Base-by-base conservation (phyloP, 2,329 filamentous ascomycete species). In the Colletotrichum ledebouriae region DNA sequence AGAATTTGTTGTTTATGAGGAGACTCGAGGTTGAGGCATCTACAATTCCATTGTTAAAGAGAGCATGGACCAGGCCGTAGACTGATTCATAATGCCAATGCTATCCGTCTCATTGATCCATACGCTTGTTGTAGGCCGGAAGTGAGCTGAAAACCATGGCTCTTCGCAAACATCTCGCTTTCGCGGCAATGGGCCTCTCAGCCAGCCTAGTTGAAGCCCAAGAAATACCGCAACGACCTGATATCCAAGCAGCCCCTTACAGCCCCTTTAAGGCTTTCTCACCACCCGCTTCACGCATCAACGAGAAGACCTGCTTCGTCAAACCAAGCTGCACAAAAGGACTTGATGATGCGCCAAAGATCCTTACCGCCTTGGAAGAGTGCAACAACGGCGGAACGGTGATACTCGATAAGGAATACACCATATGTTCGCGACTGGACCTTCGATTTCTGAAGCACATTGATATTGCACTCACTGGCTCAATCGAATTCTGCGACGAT, bases 321-420 rank as follows among this genome's bases (percentile, higher is more conserved):
- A 46, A 46, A n/a, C n/a, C 42, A 6, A 46, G 42, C 15, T 46
- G 42, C n/a, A 20, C 42, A 9, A 6, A 15, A 9, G 42, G 42
- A 17, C 42, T 13, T n/a, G 42, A 46, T 20, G 42, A 46, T 46
- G 17, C 42, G 15, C 42, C 42, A 13, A 46, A 46, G 63, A 85
- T 91, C 63, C 72, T 90, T 6, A 76, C 80, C 1, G 87, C 88
- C 0, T 76, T 90, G 60, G 78, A 87, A 50, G 73, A 82, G 64
- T 91, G 89, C 76, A 91, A 90, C 72, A 77, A 87, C 65, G 89
- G 88, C 5, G 89, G 89, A 6, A 86, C 85, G 7, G 85, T 90
- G 3, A 80, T 91, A 2, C 86, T 92, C 20, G 66, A 33, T n/a
- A n/a, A 17, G 10, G 82, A 80, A 3, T 92, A 92, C 74, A 86